Evolutionary conservation across 2,329 filamentous ascomycete genomes (phyloP), one percentile per base, ranked within the genome.

Genomic region (Pestalotiopsis sp.): DNA sequence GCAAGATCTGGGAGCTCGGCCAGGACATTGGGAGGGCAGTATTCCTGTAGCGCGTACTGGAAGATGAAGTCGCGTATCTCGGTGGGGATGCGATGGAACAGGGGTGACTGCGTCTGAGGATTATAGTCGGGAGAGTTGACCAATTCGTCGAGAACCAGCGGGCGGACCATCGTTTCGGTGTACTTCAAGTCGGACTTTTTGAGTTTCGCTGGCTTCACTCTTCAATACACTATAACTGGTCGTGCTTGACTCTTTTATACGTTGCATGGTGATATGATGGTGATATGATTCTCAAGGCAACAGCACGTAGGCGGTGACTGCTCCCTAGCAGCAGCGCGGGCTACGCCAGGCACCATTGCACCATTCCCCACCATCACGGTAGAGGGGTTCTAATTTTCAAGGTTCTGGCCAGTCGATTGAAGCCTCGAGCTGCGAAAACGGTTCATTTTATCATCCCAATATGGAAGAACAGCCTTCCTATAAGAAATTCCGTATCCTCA

Each of bases 51-150:
- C 7, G 76, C 77, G 55, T 75, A 77, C 27, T 73, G 71, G 71
- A 78, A 81, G 58, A 82, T 79, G n/a, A 74, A 55, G 27, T 75
- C 72, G n/a, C 80, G 72, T 49, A 80, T 72, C 68, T 80, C 79
- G n/a, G 72, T 39, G 7, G 78, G 77, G 17, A 79, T 67, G 13
- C 49, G 64, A 17, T 69, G 65, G 55, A 68, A 73, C 4, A 75
- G 62, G 3, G 74, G 74, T 27, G 71, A 74, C 13, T 70, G 65
- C n/a, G 67, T 38, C 60, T 75, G 74, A n/a, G 67, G 67, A 55
- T 74, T 65, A 55, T 74, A 31, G 2, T 65, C 49, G 17, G 45
- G 45, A 6, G 41, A 49, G 45, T 52, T n/a, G 45, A n/a, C 45
- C 45, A n/a, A n/a, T 17, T 52, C 14, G n/a, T 9, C 45, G 45